A percentile compares a stretch with the other conserved stretches of the same genome.
Conservation (phyloP, 148 eudicot genomes). For the Rhododendron vialii region DNA sequence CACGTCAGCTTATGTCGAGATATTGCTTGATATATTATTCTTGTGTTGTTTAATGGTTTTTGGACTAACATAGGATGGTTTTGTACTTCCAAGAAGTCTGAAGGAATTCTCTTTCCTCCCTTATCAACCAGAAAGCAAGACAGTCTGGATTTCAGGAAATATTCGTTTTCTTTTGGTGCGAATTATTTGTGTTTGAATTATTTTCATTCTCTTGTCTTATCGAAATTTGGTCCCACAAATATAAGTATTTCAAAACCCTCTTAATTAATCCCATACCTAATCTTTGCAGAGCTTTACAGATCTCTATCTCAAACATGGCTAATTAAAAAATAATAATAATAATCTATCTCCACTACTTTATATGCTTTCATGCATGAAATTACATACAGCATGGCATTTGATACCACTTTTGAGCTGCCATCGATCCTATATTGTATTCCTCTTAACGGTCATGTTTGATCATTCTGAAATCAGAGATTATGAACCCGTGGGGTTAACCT, state of each 20-base stretch:
- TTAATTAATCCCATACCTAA: background rate
- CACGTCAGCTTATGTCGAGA: background rate
- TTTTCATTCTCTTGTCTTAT: background rate
- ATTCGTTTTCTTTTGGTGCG: background rate
- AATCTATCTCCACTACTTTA: background rate
- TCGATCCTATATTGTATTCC: background rate
- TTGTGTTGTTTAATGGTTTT: background rate
- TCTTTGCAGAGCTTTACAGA: background rate
- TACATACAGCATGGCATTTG: background rate
- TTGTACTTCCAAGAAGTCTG: background rate
- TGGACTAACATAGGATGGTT: background rate
- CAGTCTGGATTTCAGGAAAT: background rate
- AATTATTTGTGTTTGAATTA: background rate
- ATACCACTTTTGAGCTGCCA: background rate
- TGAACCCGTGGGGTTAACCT: background rate
- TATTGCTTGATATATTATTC: background rate
- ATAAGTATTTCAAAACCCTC: background rate
- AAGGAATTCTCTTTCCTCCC: background rate
- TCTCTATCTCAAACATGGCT: background rate
- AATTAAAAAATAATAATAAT: background rate
- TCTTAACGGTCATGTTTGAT: background rate
- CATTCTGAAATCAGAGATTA: background rate
- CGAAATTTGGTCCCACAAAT: background rate
- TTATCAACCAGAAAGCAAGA: background rate
- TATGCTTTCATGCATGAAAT: background rate